Base-by-base conservation (phyloP, 345 rosid species). In the Brassica nigra region DNA sequence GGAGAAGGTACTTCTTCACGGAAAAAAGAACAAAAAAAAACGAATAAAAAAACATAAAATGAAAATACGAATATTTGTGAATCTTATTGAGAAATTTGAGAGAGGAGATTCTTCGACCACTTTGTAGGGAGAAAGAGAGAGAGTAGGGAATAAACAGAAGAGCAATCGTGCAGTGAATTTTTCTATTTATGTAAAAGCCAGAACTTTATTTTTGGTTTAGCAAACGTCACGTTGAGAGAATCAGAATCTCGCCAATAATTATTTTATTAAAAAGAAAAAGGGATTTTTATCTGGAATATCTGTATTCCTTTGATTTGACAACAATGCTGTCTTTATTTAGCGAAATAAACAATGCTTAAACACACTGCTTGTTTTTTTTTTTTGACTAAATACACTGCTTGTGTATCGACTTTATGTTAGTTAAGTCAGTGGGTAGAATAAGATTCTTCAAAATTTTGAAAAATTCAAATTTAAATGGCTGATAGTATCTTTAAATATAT, bases 61-160 rank as follows among this genome's bases (percentile, higher is more conserved):
- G 27, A 15, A 55, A 30, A n/a, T 58, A 64, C 6, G 6, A 71
- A 80, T 68, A 62, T 63, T 69, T 69, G 76, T 64, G 76, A 71
- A 75, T 75, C 68, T 66, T 18, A 20, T 6, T 59, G n/a, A 33
- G 44, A 15, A 52, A 5, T 52, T 64, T 63, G 58, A 76, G 1
- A 44, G 42, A 66, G 63, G 67, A 66, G 80, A 81, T 76, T 84
- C 83, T 79, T 23, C 27, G 0, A 68, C 76, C 66, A 71, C 84
- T 16, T 62, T 44, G 30, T 27, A 42, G 42, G 9, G 42, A 37
- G 42, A 37, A 20, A 29, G 55, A 30, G 36, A 66, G 73, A 66
- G 34, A 62, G 5, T 8, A 10, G 4, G 29, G 70, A 79, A 79
- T 74, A 74, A 79, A 79, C 82, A 73, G 68, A 69, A 34, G 65